Evolutionary conservation across 192 early-diverging fungal genomes (phyloP).

Genomic region (Glomus cerebriforme): DNA sequence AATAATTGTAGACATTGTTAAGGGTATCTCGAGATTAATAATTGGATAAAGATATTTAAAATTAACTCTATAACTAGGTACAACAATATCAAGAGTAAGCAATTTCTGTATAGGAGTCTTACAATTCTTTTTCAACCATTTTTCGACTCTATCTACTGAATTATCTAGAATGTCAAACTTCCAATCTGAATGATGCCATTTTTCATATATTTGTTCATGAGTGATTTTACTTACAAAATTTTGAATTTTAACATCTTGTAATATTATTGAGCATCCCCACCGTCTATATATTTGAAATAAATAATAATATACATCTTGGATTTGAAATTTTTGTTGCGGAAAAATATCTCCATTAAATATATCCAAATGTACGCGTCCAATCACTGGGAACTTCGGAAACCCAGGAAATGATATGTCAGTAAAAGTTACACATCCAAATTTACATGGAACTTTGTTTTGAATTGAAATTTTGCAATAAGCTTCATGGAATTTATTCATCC

Average conservation of each 20-base stretch:
- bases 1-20: neutral
- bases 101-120: neutral
- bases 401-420: neutral
- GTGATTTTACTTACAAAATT: neutral
- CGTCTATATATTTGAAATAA: conserved; percentile 21
- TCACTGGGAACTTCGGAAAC: conserved; percentile 8
- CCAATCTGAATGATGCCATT: neutral
- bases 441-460: conserved; percentile 8
- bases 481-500: neutral
- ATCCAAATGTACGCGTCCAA: neutral
- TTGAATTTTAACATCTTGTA: neutral
- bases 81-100: conserved; percentile 9
- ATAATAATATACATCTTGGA: neutral
- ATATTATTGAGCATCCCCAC: neutral
- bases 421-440: conserved; percentile 12
- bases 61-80: conserved; percentile 12
- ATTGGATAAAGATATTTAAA: conserved; percentile 2
- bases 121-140: neutral
- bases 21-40: neutral
- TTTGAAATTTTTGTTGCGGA: neutral
- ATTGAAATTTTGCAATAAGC: neutral
- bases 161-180: neutral
- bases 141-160: neutral
- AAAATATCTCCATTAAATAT: conserved; percentile 15
- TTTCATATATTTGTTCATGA: neutral